phyloP scores from a whole-genome alignment of 371 early-diverging fungal genomes.

The Mucor mucedo region DNA sequence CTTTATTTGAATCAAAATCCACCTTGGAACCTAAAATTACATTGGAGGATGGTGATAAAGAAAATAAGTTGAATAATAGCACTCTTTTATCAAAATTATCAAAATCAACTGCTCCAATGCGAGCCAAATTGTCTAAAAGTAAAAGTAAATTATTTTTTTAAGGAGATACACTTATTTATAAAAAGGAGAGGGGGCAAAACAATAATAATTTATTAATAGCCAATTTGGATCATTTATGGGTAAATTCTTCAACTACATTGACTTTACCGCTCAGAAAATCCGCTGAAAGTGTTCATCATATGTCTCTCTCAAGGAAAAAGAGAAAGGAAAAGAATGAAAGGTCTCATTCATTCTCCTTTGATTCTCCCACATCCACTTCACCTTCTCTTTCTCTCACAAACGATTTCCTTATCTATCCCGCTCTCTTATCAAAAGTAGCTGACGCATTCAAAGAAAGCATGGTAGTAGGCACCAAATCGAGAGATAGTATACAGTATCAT shows the following conservation, averaged over 20 bases:
- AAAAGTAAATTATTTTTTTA: constrained; percentile 4
- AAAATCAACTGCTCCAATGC: constrained; percentile 53
- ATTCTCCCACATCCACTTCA: background rate
- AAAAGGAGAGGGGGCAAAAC: background rate
- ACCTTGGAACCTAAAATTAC: background rate
- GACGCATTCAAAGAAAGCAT: constrained; percentile 67
- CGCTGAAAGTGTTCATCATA: constrained; percentile 35
- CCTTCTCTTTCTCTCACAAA: constrained; percentile 29
- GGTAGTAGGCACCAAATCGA: constrained; percentile 59
- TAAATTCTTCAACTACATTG: constrained; percentile 33
- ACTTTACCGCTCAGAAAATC: constrained; percentile 45
- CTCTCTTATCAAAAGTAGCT: constrained; percentile 82
- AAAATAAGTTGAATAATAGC: background rate
- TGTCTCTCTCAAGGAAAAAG: background rate
- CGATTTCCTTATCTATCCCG: constrained; percentile 68
- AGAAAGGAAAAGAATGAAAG: background rate
- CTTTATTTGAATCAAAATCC: constrained; percentile 23
- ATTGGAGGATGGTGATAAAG: background rate
- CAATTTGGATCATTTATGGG: constrained; percentile 24
- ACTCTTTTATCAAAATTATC: constrained; percentile 46
- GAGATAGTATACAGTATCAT: constrained; percentile 81
- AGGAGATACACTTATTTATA: background rate
- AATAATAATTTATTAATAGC: constrained; percentile 15
- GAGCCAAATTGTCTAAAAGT: constrained; percentile 42
- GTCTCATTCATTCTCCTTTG: no score